Conservation (phyloP, 129 eudicot genomes). For the Tagetes patula region DNA sequence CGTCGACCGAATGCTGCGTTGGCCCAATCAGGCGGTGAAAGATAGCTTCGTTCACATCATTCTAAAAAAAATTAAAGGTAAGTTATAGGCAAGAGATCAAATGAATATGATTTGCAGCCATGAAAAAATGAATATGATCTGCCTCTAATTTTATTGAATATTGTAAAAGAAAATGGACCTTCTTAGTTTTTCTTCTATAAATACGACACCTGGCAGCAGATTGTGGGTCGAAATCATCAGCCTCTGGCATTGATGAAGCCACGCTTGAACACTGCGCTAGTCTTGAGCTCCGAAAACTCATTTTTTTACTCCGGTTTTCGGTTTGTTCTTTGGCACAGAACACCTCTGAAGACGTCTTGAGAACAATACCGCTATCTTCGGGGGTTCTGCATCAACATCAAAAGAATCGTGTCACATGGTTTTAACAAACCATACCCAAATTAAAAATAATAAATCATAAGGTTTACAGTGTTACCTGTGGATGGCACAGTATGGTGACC, state of each 20-base stretch:
- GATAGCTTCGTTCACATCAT: constrained; percentile 44
- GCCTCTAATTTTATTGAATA: neutral
- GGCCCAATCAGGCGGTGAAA: constrained; percentile 84
- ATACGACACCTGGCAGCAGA: constrained; percentile 90
- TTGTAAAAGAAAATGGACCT: constrained; percentile 38
- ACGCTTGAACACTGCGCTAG: constrained; percentile 39
- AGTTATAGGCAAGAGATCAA: constrained; percentile 7
- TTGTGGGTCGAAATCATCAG: constrained; percentile 45
- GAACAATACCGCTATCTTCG: constrained; percentile 67
- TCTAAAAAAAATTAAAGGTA: constrained; percentile 30
- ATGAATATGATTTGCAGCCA: too few relatives aligned
- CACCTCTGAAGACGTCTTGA: constrained; percentile 62
- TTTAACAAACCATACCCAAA: neutral
- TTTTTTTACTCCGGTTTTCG: constrained; percentile 45
- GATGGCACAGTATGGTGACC: constrained; percentile 69
- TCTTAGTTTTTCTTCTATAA: constrained; percentile 44
- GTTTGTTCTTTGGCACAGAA: constrained; percentile 49
- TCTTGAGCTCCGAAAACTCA: constrained; percentile 67
- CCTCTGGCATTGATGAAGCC: constrained; percentile 38
- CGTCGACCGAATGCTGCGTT: constrained; percentile 51
- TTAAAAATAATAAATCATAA: neutral
- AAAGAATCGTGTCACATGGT: constrained; percentile 16
- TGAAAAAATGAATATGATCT: neutral
- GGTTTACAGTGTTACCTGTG: constrained; percentile 56
- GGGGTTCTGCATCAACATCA: constrained; percentile 54